Conservation (phyloP, 2,329 filamentous ascomycete species). For the Alternaria atra region DNA sequence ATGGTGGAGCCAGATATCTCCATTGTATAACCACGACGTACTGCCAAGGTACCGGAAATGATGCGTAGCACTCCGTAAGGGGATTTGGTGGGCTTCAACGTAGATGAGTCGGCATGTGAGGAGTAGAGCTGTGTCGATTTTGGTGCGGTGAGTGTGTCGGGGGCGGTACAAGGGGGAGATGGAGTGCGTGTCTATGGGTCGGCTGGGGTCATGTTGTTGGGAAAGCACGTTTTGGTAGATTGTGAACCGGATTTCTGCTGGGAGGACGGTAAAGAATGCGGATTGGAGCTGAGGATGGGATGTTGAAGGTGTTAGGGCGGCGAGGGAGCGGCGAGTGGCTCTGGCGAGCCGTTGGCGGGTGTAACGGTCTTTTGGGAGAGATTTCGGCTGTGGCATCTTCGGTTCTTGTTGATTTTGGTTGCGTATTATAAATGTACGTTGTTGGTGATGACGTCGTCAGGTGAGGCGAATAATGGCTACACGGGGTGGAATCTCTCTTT, state of each 20-base stretch:
- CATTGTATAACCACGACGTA: slow-evolving; percentile 21
- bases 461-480: neutral
- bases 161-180: slow-evolving; percentile 28
- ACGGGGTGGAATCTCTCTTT: too few species aligned
- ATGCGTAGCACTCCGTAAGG: slow-evolving; percentile 41
- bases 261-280: slow-evolving; percentile 32
- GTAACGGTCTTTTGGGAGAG: slow-evolving; percentile 11
- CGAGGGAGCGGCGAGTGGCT: slow-evolving; percentile 26
- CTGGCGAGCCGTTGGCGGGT: slow-evolving; percentile 24
- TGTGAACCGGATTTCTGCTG: slow-evolving; percentile 35
- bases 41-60: slow-evolving; percentile 21
- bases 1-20: slow-evolving; percentile 27
- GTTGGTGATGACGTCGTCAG: neutral
- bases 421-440: neutral
- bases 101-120: slow-evolving; percentile 53
- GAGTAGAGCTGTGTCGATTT: slow-evolving; percentile 42
- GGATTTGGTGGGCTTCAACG: slow-evolving; percentile 49
- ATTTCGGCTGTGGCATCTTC: slow-evolving; percentile 11
- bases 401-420: neutral
- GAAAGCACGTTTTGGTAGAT: slow-evolving; percentile 25
- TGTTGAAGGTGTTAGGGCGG: slow-evolving; percentile 26
- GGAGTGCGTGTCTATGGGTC: slow-evolving; percentile 14
- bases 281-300: slow-evolving; percentile 32
- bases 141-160: slow-evolving; percentile 42
- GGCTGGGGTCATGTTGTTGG: slow-evolving; percentile 20